These are phyloP conservation scores for Exophiala dermatitidis DNA, from an alignment of 2,329 filamentous ascomycete species.

Conservation along the genomic window DNA sequence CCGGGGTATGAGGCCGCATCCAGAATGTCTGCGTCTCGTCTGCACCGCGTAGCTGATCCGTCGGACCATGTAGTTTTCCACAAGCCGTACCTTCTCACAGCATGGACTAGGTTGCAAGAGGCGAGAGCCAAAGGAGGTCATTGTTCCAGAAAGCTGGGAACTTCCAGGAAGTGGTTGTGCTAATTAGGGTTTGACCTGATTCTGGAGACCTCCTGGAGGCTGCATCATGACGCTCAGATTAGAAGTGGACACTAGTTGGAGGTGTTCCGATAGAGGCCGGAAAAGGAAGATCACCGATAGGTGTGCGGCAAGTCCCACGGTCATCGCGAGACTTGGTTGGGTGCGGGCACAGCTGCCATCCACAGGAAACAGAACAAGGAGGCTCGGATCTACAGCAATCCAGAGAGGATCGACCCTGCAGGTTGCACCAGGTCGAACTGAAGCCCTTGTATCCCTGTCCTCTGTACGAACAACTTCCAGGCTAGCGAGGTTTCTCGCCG, in stretches of 20 bases:
- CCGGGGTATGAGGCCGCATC: background rate
- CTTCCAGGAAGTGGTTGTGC: background rate
- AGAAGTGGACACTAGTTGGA: background rate
- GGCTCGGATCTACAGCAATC: background rate
- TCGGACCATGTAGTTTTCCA: no score
- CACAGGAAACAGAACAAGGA: background rate
- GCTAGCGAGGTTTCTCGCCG: background rate
- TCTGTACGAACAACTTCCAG: no score
- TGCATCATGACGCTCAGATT: background rate
- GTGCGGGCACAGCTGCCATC: background rate
- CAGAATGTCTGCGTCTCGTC: no score
- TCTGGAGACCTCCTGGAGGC: background rate
- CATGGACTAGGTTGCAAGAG: no score
- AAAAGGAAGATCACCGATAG: background rate
- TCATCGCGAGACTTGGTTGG: background rate
- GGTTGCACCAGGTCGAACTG: background rate
- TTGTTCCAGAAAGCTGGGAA: constrained; percentile 1
- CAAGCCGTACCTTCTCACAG: no score
- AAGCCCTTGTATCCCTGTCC: background rate
- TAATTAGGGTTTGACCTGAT: background rate
- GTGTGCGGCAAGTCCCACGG: background rate
- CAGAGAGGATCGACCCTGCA: constrained; percentile 3
- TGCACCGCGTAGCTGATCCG: no score
- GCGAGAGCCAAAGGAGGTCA: no score
- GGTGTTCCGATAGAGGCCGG: background rate